Evolutionary conservation across 2,329 filamentous ascomycete species (phyloP), one percentile per base, ranked within the genome.

Genomic region (Coniochaeta hoffmannii): DNA sequence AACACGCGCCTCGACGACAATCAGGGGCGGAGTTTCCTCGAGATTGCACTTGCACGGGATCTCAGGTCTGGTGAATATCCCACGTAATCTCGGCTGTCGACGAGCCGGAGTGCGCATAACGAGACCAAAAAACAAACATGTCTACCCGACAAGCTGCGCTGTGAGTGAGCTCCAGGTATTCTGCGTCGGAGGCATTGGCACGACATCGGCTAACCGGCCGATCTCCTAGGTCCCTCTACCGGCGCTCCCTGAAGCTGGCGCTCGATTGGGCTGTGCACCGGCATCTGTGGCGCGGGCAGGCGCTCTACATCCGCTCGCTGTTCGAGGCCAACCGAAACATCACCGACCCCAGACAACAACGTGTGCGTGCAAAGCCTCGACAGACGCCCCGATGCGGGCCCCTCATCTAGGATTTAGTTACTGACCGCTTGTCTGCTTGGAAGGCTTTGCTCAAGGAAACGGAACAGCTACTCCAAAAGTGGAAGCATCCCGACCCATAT

Each of bases 401-500:
- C n/a, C n/a, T n/a, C n/a, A n/a, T n/a, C n/a, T 11, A 22, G 50
- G 24, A 26, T 41, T 22, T 41, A n/a, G 31, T 24, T 44, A 41
- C 62, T 64, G 55, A 64, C 57, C 11, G 10, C 15, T n/a, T 24
- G 10, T 6, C 8, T 31, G 26, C 9, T 17, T 19, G 28, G 4
- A 62, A 99, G 94, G 85, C 84, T 52, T 73, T 99, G 57, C 80
- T 97, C 62, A 83, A 85, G 59, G 91, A 97, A 75, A 93, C 94
- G 4, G 92, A 97, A 72, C 87, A 87, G 63, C 70, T 97, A 57
- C 76, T 99, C 60, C 85, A 94, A 66, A 89, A 87, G 72, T 99
- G 93, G 93, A 97, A 97, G 76, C 94, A 99, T 68, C 94, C 94
- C 3, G 94, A 99, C 71, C 92, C 94, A 31, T 97, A 96, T 71